Base-by-base conservation (phyloP, 192 early-diverging fungal genomes). In the Gaertneriomyces semiglobifer region DNA sequence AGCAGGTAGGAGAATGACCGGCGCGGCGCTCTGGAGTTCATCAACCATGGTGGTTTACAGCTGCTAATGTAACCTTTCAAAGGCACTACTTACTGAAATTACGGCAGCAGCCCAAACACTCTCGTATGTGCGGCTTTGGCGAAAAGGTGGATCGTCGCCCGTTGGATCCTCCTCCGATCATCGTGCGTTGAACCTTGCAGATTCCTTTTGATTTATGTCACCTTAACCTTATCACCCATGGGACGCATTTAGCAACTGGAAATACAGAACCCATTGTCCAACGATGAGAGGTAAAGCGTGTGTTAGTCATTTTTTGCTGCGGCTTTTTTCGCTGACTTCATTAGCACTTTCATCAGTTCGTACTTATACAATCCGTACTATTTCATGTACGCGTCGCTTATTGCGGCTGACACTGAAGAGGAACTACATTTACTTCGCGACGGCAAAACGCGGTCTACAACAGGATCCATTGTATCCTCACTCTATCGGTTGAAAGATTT, bases 371-470 rank as follows among this genome's bases (percentile, higher is more conserved):
- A 94, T 69, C 93, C 95, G 7, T 95, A 94, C 76, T 95, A 93
- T 76, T 98, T 98, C 72, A 94, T 95, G 93, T 95, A 95, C 70
- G 93, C 92, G 1, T 93, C 93, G 4, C 75, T 98, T 45, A 88
- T 95, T 74, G 85, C 87, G 43, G 85, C 88, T 42, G 90, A 91
- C 42, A 83, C 84, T 53, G 88, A 89, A 51, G 87, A 92, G 66
- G 92, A 98, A 71, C 76, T 94, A 9, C 90, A 94, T 74, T 81
- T 93, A 10, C 80, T 98, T 10, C 85, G 88, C 62, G 95, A 98
- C 73, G 90, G 88, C 46, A 92, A 94, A 66, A 93, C 93, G 14
- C 80, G 89, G 4, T 89, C 89, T 14, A 95, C 91, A n/a, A 93
- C 93, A 1, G 95, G 95, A 9, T 94, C 93, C 11, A 92, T 92